A percentile compares a stretch with the other conserved stretches of the same genome.
phyloP scores from a whole-genome alignment of 768 basidiomycete species.

The Mycena haematopus region DNA sequence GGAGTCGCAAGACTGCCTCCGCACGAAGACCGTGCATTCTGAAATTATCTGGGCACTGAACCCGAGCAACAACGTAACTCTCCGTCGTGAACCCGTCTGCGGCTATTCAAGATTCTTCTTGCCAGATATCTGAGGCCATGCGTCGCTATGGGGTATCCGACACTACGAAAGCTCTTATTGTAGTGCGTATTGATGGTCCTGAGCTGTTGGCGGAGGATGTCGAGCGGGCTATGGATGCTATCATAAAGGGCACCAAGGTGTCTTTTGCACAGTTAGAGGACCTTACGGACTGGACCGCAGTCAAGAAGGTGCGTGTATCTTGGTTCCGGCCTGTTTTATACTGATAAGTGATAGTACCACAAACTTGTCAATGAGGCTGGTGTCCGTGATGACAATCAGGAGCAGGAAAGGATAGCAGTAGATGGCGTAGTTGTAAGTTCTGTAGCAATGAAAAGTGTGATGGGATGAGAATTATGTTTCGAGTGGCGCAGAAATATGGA shows the following conservation, averaged over 20 bases:
- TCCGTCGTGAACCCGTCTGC: not conserved
- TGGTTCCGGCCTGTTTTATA: not conserved
- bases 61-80: constrained; percentile 78
- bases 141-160: constrained; percentile 88
- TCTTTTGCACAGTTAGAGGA: constrained; percentile 44
- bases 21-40: constrained; percentile 89
- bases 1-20: constrained; percentile 59
- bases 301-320: constrained; percentile 71
- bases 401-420: constrained; percentile 48
- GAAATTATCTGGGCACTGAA: constrained; percentile 90
- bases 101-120: too few species aligned
- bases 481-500: not conserved
- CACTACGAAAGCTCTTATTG: constrained; percentile 68
- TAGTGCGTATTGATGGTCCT: too few species aligned
- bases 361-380: constrained; percentile 66
- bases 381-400: constrained; percentile 42
- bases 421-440: constrained; percentile 77
- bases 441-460: constrained; percentile 83
- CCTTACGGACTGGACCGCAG: constrained; percentile 71
- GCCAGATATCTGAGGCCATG: constrained; percentile 87
- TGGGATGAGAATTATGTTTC: constrained; percentile 27
- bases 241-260: constrained; percentile 66
- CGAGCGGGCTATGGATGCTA: constrained; percentile 60
- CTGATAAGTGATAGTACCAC: constrained; percentile 57
- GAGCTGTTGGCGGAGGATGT: too few species aligned